A percentile compares a stretch with the other conserved stretches of the same genome.
phyloP scores from a whole-genome alignment of 768 basidiomycete species.

The Fistulinella prunicolor region DNA sequence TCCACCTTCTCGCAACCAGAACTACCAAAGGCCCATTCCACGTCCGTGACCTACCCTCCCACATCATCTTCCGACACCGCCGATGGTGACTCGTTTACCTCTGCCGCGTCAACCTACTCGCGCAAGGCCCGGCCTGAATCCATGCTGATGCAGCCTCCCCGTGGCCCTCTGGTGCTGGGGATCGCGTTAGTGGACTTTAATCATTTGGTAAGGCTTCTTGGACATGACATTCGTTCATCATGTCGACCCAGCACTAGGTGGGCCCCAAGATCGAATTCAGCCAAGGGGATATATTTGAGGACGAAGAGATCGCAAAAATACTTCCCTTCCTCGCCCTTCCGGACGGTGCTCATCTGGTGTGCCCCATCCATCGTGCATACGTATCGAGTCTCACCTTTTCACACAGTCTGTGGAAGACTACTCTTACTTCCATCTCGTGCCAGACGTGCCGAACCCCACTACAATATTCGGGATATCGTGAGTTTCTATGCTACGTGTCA shows the following conservation, averaged over 20 bases:
- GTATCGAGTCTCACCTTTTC: conserved; percentile 8
- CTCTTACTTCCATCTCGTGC: conserved; percentile 92
- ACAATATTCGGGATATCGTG: conserved; percentile 97
- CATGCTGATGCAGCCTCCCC: conserved; percentile 57
- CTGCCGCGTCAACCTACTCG: conserved; percentile 52
- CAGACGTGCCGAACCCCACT: conserved; percentile 60
- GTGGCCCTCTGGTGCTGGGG: conserved; percentile 67
- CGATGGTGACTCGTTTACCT: conserved; percentile 58
- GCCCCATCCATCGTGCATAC: neutral
- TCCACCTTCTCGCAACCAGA: conserved; percentile 39
- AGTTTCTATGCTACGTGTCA: conserved; percentile 4
- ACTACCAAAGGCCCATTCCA: conserved; percentile 32
- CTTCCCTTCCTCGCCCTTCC: conserved; percentile 95
- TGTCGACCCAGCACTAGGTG: conserved; percentile 47
- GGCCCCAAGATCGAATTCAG: conserved; percentile 90
- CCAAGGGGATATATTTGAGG: conserved; percentile 72
- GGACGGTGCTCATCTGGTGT: conserved; percentile 92
- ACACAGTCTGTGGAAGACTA: conserved; percentile 68
- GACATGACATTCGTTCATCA: conserved; percentile 8
- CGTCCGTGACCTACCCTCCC: conserved; percentile 59
- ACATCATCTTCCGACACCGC: conserved; percentile 42
- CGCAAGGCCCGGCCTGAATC: conserved; percentile 79
- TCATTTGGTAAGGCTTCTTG: conserved; percentile 63
- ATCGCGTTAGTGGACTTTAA: conserved; percentile 95
- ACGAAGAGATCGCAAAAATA: conserved; percentile 81